phyloP scores from a whole-genome alignment of 805 yeast genomes.

The Saccharomyces kudriavzevii region DNA sequence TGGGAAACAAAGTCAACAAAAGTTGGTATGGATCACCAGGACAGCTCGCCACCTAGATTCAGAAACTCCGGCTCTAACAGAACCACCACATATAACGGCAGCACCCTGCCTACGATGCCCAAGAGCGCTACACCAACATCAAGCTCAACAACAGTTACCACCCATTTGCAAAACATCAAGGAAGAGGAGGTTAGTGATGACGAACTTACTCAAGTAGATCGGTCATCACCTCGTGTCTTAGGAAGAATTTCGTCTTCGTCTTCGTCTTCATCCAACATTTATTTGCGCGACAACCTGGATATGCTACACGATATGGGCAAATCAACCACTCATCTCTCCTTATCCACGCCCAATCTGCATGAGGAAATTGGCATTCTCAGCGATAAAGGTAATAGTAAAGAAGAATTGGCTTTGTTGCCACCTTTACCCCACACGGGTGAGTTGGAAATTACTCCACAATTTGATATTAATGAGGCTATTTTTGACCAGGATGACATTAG shows the following conservation, averaged over 20 bases:
- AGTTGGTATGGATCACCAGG: neutral
- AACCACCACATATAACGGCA: neutral
- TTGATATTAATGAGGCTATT: neutral
- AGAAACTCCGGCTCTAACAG: neutral
- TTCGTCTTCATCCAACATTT: neutral
- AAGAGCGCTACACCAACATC: conserved; percentile 1
- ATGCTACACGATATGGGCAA: neutral
- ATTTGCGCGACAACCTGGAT: neutral
- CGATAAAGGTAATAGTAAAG: conserved; percentile 9
- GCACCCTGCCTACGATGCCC: neutral
- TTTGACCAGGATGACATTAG: neutral
- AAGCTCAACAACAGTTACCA: neutral
- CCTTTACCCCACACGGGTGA: conserved; percentile 17
- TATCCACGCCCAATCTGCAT: neutral
- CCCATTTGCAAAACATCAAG: conserved; percentile 4
- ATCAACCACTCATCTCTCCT: neutral
- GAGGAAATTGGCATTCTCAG: neutral
- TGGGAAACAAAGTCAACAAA: neutral
- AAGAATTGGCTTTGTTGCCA: conserved; percentile 18
- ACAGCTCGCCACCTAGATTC: neutral
- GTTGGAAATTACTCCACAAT: neutral
- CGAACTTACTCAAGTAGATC: neutral
- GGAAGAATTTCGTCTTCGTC: neutral
- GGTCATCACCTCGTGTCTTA: neutral
- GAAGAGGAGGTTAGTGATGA: conserved; percentile 3